These are phyloP conservation scores for Tylopilus vinaceipallidus DNA, from an alignment of 768 basidiomycete species.

Conservation along the genomic window DNA sequence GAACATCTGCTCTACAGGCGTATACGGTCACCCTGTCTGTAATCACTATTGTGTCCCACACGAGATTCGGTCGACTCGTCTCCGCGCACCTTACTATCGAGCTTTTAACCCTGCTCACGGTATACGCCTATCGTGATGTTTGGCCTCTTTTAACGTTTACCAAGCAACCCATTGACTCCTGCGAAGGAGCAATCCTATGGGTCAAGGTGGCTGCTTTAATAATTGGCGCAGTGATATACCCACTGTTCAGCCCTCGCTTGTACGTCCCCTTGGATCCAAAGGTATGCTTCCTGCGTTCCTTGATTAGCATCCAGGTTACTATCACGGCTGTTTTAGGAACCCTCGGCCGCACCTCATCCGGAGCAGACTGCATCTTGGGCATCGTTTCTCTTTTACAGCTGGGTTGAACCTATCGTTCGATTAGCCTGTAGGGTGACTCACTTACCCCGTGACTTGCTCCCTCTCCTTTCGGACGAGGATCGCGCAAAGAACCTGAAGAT, in stretches of 20 bases:
- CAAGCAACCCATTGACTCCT: not conserved
- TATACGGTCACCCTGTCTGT: not conserved
- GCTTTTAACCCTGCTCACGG: not conserved
- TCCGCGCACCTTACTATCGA: not conserved
- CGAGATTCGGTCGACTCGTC: not conserved
- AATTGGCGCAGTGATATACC: not conserved
- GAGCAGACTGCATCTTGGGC: slow-evolving; percentile 3
- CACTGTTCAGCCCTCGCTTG: slow-evolving; percentile 1
- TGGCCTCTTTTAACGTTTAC: slow-evolving; percentile 3
- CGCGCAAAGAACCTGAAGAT: not conserved
- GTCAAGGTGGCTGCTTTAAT: not conserved
- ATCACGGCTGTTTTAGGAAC: not conserved
- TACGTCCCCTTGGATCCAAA: not conserved
- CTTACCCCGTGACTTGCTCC: not conserved
- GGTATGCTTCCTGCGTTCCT: not conserved
- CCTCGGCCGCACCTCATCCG: not conserved
- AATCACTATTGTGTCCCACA: not conserved
- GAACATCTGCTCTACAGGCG: too few species aligned
- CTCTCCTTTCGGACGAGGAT: slow-evolving; percentile 3
- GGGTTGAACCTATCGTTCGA: slow-evolving; percentile 1
- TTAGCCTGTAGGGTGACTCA: not conserved
- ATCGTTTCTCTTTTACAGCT: not conserved
- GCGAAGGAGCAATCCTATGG: not conserved
- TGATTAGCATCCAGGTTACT: not conserved
- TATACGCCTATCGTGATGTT: not conserved